Conservation (phyloP, 331 rosid genomes). For the Stylosanthes scabra region DNA sequence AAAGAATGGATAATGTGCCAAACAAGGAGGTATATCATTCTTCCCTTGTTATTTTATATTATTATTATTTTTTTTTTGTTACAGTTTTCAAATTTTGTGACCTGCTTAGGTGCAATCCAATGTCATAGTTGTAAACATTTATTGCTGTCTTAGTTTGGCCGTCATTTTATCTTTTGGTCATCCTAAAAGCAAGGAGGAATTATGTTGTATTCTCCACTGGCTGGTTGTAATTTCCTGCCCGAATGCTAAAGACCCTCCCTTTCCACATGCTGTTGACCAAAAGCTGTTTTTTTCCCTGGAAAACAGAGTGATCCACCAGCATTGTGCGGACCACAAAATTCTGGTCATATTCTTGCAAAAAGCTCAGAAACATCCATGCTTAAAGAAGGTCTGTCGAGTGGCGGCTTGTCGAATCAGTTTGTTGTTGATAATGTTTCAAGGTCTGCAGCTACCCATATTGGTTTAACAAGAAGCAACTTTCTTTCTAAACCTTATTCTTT, state of each 20-base stretch:
- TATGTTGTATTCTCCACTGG: background rate
- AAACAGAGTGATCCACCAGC: constrained; percentile 59
- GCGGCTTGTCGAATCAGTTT: constrained; percentile 64
- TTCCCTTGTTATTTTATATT: constrained; percentile 21
- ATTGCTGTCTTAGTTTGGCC: background rate
- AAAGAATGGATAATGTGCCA: constrained; percentile 42
- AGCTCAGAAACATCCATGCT: constrained; percentile 60
- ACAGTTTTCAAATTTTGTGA: constrained; percentile 10
- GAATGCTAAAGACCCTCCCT: constrained; percentile 13
- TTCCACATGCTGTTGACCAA: constrained; percentile 27
- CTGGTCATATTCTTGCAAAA: constrained; percentile 58
- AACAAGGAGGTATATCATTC: constrained; percentile 51
- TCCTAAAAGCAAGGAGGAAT: constrained; percentile 6
- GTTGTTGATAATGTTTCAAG: constrained; percentile 64
- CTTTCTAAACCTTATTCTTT: constrained; percentile 69
- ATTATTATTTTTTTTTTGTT: constrained; percentile 16
- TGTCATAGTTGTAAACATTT: constrained; percentile 12
- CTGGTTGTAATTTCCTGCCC: constrained; percentile 24
- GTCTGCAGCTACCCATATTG: constrained; percentile 65
- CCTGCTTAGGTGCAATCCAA: constrained; percentile 2
- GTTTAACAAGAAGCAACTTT: constrained; percentile 66
- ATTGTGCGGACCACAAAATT: constrained; percentile 48
- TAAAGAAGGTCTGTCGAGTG: constrained; percentile 50
- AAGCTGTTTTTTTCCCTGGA: constrained; percentile 30
- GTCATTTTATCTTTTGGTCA: background rate